Evolutionary conservation across 352 stramenopile species (phyloP).

Genomic region (Phytophthora citricola): DNA sequence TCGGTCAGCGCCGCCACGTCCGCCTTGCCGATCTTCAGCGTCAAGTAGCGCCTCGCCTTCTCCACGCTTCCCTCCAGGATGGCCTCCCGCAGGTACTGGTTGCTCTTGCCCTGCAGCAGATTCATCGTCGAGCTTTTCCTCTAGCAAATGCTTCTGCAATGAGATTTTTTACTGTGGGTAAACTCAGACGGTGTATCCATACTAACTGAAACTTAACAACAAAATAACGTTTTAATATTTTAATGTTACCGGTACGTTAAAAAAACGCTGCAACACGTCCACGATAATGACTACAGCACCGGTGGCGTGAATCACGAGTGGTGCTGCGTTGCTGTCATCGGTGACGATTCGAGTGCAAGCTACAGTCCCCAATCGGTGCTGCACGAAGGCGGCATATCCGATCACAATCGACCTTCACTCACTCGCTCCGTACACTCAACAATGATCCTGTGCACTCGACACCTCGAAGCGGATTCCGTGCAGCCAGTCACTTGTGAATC

Average conservation of each 20-base stretch:
- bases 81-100: constrained; percentile 84
- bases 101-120: constrained; percentile 87
- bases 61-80: constrained; percentile 86
- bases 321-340: too few relatives aligned
- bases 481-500: constrained; percentile 13
- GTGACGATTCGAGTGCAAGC: too few relatives aligned
- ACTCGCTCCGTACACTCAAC: neutral
- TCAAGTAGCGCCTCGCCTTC: constrained; percentile 82
- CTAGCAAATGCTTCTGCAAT: neutral
- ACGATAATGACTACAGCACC: too few relatives aligned
- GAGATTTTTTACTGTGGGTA: neutral
- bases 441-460: neutral
- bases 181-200: neutral
- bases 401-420: constrained; percentile 9
- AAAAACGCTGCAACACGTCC: too few relatives aligned
- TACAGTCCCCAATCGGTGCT: too few relatives aligned
- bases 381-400: neutral
- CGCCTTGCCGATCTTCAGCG: constrained; percentile 85
- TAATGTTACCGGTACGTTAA: neutral
- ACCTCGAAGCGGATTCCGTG: too few relatives aligned
- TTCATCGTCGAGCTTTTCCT: constrained; percentile 55
- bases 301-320: too few relatives aligned
- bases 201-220: too few relatives aligned
- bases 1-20: constrained; percentile 81
- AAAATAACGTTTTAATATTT: too few relatives aligned